Evolutionary conservation across 345 rosid species (phyloP), one percentile per base, ranked within the genome.

Genomic region (Arabis hirsuta): DNA sequence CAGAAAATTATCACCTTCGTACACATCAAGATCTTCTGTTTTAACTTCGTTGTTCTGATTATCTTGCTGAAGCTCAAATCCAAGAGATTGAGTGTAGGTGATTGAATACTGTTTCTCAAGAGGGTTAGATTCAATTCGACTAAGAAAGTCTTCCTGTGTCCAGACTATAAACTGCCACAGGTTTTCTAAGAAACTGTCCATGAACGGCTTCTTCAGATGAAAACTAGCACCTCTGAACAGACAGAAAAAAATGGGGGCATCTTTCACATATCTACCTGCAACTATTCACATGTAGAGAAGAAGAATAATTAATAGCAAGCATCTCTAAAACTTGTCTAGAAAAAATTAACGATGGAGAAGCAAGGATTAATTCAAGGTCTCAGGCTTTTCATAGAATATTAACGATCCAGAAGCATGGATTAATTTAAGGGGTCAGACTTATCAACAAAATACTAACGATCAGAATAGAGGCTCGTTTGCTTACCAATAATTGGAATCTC

Each of bases 91-190:
- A 60, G 12, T 24, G 14, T 14, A 13, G 61, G 42, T 32, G 36
- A 59, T 59, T 12, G 32, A 12, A 41, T 12, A 6, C 29, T 20
- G 6, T 34, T 22, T 12, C 65, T 19, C 62, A 36, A n/a, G 29
- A 36, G 10, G 50, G 44, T 43, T 13, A 11, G 38, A n/a, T 22
- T 62, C 66, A 62, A 44, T 44, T 62, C 44, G 12, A 44, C 38
- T 44, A 26, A 12, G 41, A 34, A 65, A 12, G 20, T 51, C 50
- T 41, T 8, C 38, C 36, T 9, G 48, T 19, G 20, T 31, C 13
- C 48, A 9, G 71, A 42, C 42, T 26, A 76, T 59, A 57, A 78
- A 70, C 73, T 85, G 89, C 89, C 90, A 84, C 19, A 84, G 82
- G 67, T 51, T 29, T 69, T 78, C 67, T 5, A 83, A 12, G 32